Percentiles rank a stretch among this genome's conserved stretches.
These are phyloP conservation scores for Boletus tomentosulus DNA, from an alignment of 768 basidiomycete species.

Conservation along the genomic window DNA sequence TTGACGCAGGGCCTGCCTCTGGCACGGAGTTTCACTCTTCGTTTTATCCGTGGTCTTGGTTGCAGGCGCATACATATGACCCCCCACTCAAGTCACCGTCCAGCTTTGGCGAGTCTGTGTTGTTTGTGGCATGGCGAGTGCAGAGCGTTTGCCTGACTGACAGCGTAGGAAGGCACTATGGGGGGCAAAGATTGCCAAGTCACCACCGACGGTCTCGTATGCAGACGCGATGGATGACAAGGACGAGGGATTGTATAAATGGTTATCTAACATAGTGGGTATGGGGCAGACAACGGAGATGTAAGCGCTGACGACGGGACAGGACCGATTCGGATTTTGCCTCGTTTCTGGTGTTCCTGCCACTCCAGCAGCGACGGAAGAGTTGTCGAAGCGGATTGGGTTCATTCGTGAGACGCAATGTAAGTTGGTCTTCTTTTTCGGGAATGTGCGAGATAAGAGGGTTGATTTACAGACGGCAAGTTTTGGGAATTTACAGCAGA, in stretches of 20 bases:
- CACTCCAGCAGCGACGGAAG: slow-evolving; percentile 81
- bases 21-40: slow-evolving; percentile 62
- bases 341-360: slow-evolving; percentile 78
- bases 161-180: slow-evolving; percentile 62
- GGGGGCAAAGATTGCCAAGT: slow-evolving; percentile 70
- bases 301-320: slow-evolving; percentile 1
- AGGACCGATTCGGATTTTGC: slow-evolving; percentile 89
- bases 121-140: neutral
- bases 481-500: slow-evolving; percentile 98
- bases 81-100: slow-evolving; percentile 41
- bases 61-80: slow-evolving; percentile 75
- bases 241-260: slow-evolving; percentile 68
- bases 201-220: slow-evolving; percentile 71
- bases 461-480: slow-evolving; percentile 64
- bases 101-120: slow-evolving; percentile 42
- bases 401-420: slow-evolving; percentile 88
- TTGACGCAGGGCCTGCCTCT: slow-evolving; percentile 19
- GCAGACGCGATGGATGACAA: slow-evolving; percentile 66
- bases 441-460: slow-evolving; percentile 31
- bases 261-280: slow-evolving; percentile 77
- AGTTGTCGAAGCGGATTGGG: slow-evolving; percentile 68
- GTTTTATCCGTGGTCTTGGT: slow-evolving; percentile 84
- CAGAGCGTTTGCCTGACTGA: neutral
- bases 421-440: slow-evolving; percentile 17
- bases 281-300: neutral